Evolutionary conservation across 306 rosid species (phyloP).

Genomic region (Corylus heterophylla): DNA sequence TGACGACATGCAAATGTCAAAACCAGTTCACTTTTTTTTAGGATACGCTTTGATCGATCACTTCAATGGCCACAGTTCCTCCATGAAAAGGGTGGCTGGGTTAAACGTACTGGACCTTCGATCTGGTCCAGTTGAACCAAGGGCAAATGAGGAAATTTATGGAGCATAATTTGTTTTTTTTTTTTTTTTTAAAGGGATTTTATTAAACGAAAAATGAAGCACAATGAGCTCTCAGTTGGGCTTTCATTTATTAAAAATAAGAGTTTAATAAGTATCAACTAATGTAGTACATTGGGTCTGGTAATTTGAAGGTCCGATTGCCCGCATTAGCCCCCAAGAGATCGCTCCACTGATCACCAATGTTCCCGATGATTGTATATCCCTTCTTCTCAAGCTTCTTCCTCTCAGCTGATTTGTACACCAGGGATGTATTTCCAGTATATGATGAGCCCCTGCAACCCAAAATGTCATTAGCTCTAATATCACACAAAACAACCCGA

Average conservation of each 20-base stretch:
- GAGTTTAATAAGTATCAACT: slow-evolving; percentile 19
- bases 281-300: slow-evolving; percentile 65
- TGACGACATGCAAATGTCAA: not conserved
- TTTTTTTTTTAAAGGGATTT: too few species aligned
- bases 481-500: too few species aligned
- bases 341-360: slow-evolving; percentile 77
- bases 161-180: too few species aligned
- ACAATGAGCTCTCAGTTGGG: too few species aligned
- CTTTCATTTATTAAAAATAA: not conserved
- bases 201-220: too few species aligned
- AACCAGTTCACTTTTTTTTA: not conserved
- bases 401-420: slow-evolving; percentile 53
- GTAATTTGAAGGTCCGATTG: slow-evolving; percentile 60
- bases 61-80: not conserved
- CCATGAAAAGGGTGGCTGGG: too few species aligned
- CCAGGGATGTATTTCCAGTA: slow-evolving; percentile 28
- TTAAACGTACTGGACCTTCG: too few species aligned
- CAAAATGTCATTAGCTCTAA: not conserved
- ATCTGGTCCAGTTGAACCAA: too few species aligned
- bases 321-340: slow-evolving; percentile 45
- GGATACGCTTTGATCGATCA: too few species aligned
- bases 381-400: slow-evolving; percentile 40
- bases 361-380: slow-evolving; percentile 56
- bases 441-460: slow-evolving; percentile 33
- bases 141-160: too few species aligned